These are phyloP conservation scores for Epichloe gansuensis DNA, from an alignment of 2,329 filamentous ascomycete species.

Conservation along the genomic window DNA sequence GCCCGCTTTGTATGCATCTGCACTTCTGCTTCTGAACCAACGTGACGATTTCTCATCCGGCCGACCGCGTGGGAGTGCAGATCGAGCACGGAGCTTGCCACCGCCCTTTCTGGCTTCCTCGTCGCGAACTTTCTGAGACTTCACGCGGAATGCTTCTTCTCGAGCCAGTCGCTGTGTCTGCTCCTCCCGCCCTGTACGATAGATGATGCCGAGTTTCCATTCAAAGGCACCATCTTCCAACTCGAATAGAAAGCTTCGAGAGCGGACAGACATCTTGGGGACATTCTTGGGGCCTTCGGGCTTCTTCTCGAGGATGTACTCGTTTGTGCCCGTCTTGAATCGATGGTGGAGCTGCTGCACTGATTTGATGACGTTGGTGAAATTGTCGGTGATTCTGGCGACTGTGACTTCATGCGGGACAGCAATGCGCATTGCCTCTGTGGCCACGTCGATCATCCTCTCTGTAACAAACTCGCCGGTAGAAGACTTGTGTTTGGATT, in stretches of 20 bases:
- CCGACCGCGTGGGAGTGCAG: slow-evolving; percentile 29
- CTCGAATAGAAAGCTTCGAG: slow-evolving; percentile 75
- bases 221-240: slow-evolving; percentile 94
- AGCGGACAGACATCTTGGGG: slow-evolving; percentile 72
- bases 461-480: slow-evolving; percentile 51
- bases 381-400: slow-evolving; percentile 85
- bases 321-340: slow-evolving; percentile 75
- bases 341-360: slow-evolving; percentile 85
- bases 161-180: slow-evolving; percentile 81
- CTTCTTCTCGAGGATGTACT: slow-evolving; percentile 75
- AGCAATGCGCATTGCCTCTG: slow-evolving; percentile 75
- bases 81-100: slow-evolving; percentile 42
- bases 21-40: slow-evolving; percentile 42
- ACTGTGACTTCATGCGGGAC: slow-evolving; percentile 87
- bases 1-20: slow-evolving; percentile 28
- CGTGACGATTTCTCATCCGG: slow-evolving; percentile 18
- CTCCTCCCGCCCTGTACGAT: slow-evolving; percentile 75
- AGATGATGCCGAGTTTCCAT: slow-evolving; percentile 93
- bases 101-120: slow-evolving; percentile 46
- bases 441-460: slow-evolving; percentile 68
- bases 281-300: slow-evolving; percentile 78
- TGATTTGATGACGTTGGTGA: slow-evolving; percentile 77
- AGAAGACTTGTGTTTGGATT: slow-evolving; percentile 56
- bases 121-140: slow-evolving; percentile 71
- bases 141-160: slow-evolving; percentile 79